Conservation (phyloP, 805 yeast species). For the Alloascoidea africana region DNA sequence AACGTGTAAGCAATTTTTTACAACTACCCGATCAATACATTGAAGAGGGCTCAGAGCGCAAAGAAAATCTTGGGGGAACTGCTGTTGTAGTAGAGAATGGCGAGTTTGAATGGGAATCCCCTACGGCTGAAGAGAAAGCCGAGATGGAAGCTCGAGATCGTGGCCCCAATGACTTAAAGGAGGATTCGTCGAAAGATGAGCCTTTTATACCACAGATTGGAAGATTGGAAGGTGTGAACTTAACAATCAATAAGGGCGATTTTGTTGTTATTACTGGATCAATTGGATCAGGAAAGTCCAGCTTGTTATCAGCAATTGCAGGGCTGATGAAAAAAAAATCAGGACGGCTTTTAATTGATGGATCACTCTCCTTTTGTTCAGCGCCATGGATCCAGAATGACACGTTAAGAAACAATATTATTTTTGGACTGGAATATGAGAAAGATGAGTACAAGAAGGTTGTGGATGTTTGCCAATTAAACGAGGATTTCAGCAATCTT, state of each 20-base stretch:
- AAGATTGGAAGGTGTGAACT: slow-evolving; percentile 32
- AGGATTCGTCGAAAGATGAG: not conserved
- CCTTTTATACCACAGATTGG: too few relatives aligned
- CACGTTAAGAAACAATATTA: slow-evolving; percentile 58
- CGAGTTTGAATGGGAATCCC: slow-evolving; percentile 49
- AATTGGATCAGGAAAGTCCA: slow-evolving; percentile 74
- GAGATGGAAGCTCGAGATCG: slow-evolving; percentile 11
- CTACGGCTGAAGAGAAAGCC: not conserved
- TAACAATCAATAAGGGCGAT: slow-evolving; percentile 46
- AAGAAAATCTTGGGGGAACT: slow-evolving; percentile 17
- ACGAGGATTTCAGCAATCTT: slow-evolving; percentile 46
- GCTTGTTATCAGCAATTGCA: slow-evolving; percentile 52
- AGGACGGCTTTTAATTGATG: slow-evolving; percentile 40
- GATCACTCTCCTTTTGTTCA: slow-evolving; percentile 40
- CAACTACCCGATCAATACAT: too few relatives aligned
- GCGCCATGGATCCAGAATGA: slow-evolving; percentile 79
- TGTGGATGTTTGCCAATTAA: slow-evolving; percentile 49
- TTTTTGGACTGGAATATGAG: slow-evolving; percentile 47
- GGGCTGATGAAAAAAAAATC: slow-evolving; percentile 47
- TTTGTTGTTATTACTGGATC: slow-evolving; percentile 65
- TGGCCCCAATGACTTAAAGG: slow-evolving; percentile 11
- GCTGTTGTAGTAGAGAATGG: slow-evolving; percentile 40
- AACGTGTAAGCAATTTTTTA: too few relatives aligned
- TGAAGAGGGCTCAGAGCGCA: slow-evolving; percentile 25
- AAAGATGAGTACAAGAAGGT: slow-evolving; percentile 34